Base-by-base conservation (phyloP, 2,329 filamentous ascomycete genomes). In the Colletotrichum graminicola region DNA sequence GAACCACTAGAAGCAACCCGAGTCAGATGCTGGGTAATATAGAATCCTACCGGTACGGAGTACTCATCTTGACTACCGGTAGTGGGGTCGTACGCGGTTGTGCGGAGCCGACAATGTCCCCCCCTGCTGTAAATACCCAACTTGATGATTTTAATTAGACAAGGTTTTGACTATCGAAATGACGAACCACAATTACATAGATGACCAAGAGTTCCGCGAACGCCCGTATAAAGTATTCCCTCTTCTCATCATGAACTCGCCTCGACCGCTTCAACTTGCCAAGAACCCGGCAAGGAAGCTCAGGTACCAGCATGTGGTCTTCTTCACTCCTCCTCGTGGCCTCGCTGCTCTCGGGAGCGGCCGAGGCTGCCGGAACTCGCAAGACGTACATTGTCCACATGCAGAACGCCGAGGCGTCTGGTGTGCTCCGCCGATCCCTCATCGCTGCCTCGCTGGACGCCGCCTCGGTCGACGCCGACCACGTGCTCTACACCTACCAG, bases 401-500 rank as follows among this genome's bases (percentile, higher is more conserved):
- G 60, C 57, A 51, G 47, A 16, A 51, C n/a, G 18, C 66, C 1
- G 34, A n/a, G 11, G 34, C 43, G 7, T 23, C n/a, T 5, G 60
- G 51, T 10, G 51, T 52, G 34, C 43, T 41, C n/a, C 66, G 61
- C 43, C 36, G 66, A 18, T 32, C 41, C 36, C 18, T 57, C 23
- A 43, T 65, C 11, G 45, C 47, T 14, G 32, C 49, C 10, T 64
- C 66, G 6, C 10, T 68, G 18, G 41, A 65, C 29, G 57, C 66
- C 36, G 60, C 52, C 41, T 49, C 66, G 4, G 52, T 41, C 52
- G 54, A 57, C 14, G 36, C 61, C 41, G 49, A 54, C 39, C 12
- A 61, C 16, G 56, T 73, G 39, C 36, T 73, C n/a, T 73, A 73
- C 39, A 60, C 55, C 29, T 73, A 73, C 36, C 54, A 64, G 21